phyloP scores from a whole-genome alignment of 805 yeast species.

The Candida sanyiensis region DNA sequence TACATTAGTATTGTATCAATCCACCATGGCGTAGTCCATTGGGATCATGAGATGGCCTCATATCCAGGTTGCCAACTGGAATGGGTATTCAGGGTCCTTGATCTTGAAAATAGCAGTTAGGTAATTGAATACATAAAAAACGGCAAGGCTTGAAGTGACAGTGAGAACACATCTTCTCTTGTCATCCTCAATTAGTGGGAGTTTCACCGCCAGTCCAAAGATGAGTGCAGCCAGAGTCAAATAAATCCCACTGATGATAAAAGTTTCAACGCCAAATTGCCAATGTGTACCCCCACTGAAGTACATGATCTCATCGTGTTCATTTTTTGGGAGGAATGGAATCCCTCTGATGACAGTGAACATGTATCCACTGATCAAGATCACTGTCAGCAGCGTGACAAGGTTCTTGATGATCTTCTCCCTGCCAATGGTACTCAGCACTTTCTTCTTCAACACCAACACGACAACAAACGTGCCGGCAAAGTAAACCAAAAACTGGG shows the following conservation, averaged over 20 bases:
- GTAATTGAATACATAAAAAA: constrained; percentile 19
- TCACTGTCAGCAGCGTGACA: constrained; percentile 35
- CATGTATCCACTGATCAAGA: constrained; percentile 57
- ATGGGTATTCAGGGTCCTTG: constrained; percentile 20
- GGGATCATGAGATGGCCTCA: too few species aligned
- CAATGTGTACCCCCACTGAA: constrained; percentile 60
- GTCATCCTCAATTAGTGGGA: constrained; percentile 27
- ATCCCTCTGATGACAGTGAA: constrained; percentile 55
- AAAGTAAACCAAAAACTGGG: constrained; percentile 42
- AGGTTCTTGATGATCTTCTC: constrained; percentile 26
- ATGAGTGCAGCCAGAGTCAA: constrained; percentile 37
- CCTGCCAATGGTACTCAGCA: constrained; percentile 28
- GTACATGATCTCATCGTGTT: constrained; percentile 44
- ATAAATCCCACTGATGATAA: constrained; percentile 48
- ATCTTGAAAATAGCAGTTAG: constrained; percentile 17
- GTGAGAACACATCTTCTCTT: constrained; percentile 8
- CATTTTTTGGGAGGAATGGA: constrained; percentile 55
- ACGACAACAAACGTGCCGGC: constrained; percentile 39
- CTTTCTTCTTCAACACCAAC: constrained; percentile 43
- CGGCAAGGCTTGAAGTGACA: constrained; percentile 10
- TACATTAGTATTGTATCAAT: too few species aligned
- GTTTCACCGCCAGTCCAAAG: constrained; percentile 34
- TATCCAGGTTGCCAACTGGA: constrained; percentile 20
- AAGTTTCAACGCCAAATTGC: constrained; percentile 67
- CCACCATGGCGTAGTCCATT: too few species aligned